Conservation (phyloP, 2,329 filamentous ascomycete genomes). For the Lizonia empirigonia region DNA sequence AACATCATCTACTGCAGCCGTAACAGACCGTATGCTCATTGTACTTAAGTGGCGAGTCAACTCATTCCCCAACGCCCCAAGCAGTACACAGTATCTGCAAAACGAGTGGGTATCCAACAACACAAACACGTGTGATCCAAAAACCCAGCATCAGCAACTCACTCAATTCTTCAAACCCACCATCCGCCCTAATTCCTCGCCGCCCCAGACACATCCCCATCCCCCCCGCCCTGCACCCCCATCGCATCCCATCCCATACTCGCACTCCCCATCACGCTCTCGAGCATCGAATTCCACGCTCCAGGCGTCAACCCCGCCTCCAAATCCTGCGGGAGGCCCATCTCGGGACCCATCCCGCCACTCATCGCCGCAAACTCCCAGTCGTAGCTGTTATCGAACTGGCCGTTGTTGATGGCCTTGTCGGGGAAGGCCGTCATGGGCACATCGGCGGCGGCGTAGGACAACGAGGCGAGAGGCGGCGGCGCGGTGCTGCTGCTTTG, state of each 20-base stretch:
- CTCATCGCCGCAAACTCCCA: constrained; percentile 40
- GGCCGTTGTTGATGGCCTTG: constrained; percentile 16
- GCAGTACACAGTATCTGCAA: not conserved
- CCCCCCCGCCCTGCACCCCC: constrained; percentile 8
- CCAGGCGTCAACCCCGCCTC: constrained; percentile 40
- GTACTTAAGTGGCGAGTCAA: constrained; percentile 8
- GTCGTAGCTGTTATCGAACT: constrained; percentile 32
- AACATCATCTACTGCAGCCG: too few species aligned
- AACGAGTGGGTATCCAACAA: constrained; percentile 13
- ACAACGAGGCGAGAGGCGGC: not conserved
- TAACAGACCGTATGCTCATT: not conserved
- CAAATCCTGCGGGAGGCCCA: constrained; percentile 16
- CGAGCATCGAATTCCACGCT: constrained; percentile 45
- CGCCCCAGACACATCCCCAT: not conserved
- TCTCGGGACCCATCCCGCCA: constrained; percentile 2
- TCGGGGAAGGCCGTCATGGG: constrained; percentile 14
- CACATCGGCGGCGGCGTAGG: constrained; percentile 9
- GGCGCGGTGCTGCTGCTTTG: not conserved
- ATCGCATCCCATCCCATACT: constrained; percentile 38
- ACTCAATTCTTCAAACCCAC: too few species aligned
- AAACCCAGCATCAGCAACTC: too few species aligned
- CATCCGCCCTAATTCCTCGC: not conserved
- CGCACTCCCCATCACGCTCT: constrained; percentile 35
- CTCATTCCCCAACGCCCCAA: too few species aligned
- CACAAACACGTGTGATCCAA: too few species aligned